A percentile compares a stretch with the other conserved stretches of the same genome.
phyloP scores from a whole-genome alignment of 129 eudicot species.

The Pittosporum tobira region DNA sequence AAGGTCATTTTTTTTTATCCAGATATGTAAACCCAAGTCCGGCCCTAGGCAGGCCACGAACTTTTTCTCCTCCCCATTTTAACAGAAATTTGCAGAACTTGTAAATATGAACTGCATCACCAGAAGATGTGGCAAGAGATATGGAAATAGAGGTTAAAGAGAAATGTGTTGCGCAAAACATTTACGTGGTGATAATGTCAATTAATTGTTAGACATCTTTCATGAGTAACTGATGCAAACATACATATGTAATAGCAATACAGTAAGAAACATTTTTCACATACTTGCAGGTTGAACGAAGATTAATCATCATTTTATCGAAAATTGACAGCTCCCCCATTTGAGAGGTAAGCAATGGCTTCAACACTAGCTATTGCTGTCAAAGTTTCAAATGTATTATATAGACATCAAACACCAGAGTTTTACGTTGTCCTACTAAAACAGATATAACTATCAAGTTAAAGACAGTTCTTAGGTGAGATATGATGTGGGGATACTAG shows the following conservation, averaged over 20 bases:
- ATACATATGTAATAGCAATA: background rate
- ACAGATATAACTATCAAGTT: too few species aligned
- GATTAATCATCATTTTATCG: conserved; percentile 47
- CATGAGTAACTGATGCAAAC: background rate
- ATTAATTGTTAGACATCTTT: background rate
- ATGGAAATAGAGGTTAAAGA: background rate
- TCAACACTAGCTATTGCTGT: conserved; percentile 1
- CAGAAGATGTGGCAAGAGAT: background rate
- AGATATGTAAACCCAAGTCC: too few species aligned
- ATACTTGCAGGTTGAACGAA: conserved; percentile 87
- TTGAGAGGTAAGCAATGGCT: background rate
- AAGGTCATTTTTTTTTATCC: too few species aligned
- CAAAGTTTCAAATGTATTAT: too few species aligned
- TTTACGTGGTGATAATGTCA: too few species aligned
- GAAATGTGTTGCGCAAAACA: too few species aligned
- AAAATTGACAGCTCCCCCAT: conserved; percentile 70
- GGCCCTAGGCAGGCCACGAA: too few species aligned
- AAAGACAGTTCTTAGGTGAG: too few species aligned
- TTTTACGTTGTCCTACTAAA: too few species aligned
- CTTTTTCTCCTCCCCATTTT: too few species aligned
- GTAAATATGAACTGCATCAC: background rate
- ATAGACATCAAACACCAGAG: too few species aligned
- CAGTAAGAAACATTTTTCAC: conserved; percentile 8
- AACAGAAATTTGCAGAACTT: background rate
- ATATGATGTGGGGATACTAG: too few species aligned